Base-by-base conservation (phyloP, 129 eudicot genomes). In the Pseudognaphalium luteoalbum region DNA sequence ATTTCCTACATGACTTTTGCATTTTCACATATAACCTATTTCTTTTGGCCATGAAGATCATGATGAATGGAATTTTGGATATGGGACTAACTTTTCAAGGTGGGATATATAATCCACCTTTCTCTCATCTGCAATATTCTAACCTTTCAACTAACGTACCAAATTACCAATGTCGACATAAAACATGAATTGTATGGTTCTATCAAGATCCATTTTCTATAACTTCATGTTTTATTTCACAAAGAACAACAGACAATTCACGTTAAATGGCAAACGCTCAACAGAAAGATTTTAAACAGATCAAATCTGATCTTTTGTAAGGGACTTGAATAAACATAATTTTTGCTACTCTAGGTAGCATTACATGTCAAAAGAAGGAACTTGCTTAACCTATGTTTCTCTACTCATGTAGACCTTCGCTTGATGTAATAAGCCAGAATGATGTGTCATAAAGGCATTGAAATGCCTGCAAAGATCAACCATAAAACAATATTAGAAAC, bases 391-490 rank as follows among this genome's bases (percentile, higher is more conserved):
- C 63, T 81, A 56, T 41, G 66, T 64, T 71, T 41, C 81, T 63
- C 81, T 63, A 64, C 64, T 71, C 66, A 66, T 29, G 56, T 47
- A 30, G 39, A 71, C 66, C 5, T 58, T 66, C 61, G 47, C 76
- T 20, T 39, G 42, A 7, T 52, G 67, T 6, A 78, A 78, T 51
- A 29, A 59, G 70, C 70, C 71, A 52, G n/a, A 57, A 56, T 22
- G 8, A 20, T n/a, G 64, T 12, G 68, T 83, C 85, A 86, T 86
- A 86, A 86, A 86, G 90, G 87, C 85, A 86, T 76, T 76, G 90
- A 86, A 78, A 76, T 77, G 32, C 90, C 90, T 86, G 85, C 81
- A 83, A 25, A 76, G 25, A 73, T 62, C 59, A 54, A 57, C 29
- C 65, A 73, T 56, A 39, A 73, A 56, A 50, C 17, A 12, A 19